Evolutionary conservation across 148 eudicot genomes (phyloP).

Genomic region (Bassia scoparia): DNA sequence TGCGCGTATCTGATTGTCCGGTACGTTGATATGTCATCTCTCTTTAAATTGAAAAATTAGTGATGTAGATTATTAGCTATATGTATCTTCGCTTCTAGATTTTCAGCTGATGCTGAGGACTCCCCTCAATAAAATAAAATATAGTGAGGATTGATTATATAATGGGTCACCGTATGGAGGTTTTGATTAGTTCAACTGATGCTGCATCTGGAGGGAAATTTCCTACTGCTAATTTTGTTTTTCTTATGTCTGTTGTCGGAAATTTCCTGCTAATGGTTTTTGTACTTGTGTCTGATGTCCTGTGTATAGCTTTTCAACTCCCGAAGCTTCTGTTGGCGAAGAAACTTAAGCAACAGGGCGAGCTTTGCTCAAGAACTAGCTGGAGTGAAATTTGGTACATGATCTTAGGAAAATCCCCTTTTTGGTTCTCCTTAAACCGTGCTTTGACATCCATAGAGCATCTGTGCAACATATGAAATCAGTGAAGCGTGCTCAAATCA

Average conservation of each 20-base stretch:
- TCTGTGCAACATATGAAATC: not conserved
- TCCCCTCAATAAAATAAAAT: too few species aligned
- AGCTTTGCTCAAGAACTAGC: not conserved
- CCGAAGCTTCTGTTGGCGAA: not conserved
- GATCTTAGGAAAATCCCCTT: not conserved
- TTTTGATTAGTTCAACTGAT: not conserved
- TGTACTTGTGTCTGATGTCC: not conserved
- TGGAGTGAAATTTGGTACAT: not conserved
- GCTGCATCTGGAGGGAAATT: not conserved
- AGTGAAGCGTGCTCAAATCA: not conserved
- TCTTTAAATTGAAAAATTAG: too few species aligned
- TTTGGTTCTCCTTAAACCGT: not conserved
- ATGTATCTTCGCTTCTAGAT: not conserved
- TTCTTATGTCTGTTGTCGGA: not conserved
- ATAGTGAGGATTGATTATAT: too few species aligned
- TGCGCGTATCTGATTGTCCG: constrained; percentile 14
- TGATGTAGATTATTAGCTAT: too few species aligned
- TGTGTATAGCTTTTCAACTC: not conserved
- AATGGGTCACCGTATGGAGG: not conserved
- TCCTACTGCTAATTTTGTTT: not conserved
- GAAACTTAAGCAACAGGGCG: not conserved
- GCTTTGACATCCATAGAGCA: constrained; percentile 5
- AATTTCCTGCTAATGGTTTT: not conserved
- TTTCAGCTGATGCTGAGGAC: too few species aligned
- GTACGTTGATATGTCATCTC: constrained; percentile 22